Base-by-base conservation (phyloP, 495 filamentous ascomycete genomes). In the Trichoderma asperelloides region DNA sequence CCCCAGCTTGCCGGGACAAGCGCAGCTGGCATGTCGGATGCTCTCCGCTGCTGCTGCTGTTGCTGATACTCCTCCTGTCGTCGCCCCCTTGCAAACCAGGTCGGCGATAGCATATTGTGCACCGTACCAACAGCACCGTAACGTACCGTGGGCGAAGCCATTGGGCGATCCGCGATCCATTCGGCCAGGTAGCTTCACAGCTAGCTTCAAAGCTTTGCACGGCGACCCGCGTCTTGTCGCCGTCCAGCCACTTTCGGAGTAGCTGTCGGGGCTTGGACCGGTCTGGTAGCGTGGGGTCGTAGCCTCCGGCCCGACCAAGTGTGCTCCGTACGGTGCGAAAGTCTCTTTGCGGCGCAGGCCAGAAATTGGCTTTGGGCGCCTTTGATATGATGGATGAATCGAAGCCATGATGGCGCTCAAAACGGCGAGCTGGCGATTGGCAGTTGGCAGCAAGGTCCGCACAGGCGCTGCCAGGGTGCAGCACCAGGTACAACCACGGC, bases 241-340 rank as follows among this genome's bases (percentile, higher is more conserved):
- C 55, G 27, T 60, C 23, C 55, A 60, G 55, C 23, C 55, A 60
- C 1, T 28, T 13, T 60, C 55, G 55, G 55, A 60, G 55, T 27
- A 28, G 55, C 27, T 60, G 55, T 30, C 55, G 55, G 55, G 55
- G 23, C 55, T 28, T 60, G 55, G 27, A 60, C 55, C 55, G 55
- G 55, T 21, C 55, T 60, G 23, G 55, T 60, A 60, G 55, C 55
- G 55, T 60, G 55, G 55, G 55, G 55, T 60, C 16, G 9, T 60
- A 30, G 55, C 27, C 55, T 60, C 55, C 55, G 55, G 55, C 55
- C 55, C 55, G 55, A 28, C 55, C 55, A 60, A 25, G 55, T 1
- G 23, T 60, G 55, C 55, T 60, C 55, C 55, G 55, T 60, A 60
- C 55, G 55, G 55, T 60, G 55, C 55, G 55, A 60, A 60, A 60